Conservation (phyloP, 176 grass and related monocot species). For the Lolium perenne region DNA sequence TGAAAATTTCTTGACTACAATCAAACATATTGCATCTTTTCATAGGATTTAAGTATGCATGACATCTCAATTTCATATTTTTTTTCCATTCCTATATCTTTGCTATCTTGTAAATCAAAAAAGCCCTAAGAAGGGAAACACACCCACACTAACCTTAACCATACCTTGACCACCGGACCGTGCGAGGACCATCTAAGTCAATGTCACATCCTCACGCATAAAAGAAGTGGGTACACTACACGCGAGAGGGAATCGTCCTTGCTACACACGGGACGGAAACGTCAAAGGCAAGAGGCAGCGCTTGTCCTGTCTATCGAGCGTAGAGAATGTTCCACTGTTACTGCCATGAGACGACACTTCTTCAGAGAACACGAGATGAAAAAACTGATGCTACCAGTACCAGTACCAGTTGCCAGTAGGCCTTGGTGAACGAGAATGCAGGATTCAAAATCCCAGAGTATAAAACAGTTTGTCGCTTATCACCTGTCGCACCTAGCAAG, state of each 20-base stretch:
- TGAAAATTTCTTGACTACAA: too few species aligned
- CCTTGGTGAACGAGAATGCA: neutral
- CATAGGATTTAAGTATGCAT: too few species aligned
- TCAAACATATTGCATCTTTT: too few species aligned
- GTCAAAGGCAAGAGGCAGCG: conserved; percentile 3
- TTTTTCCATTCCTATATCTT: too few species aligned
- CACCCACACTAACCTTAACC: neutral
- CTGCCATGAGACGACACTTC: neutral
- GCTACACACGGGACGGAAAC: conserved; percentile 7
- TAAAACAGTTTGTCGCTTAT: neutral
- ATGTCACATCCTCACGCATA: neutral
- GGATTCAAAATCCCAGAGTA: conserved; percentile 13
- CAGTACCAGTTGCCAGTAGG: accelerated
- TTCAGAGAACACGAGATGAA: neutral
- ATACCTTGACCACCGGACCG: neutral
- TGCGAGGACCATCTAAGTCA: neutral
- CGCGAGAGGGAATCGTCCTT: neutral
- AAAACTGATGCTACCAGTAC: neutral
- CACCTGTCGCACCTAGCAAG: neutral
- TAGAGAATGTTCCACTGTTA: conserved; percentile 30
- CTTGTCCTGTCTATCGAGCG: neutral
- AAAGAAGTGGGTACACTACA: neutral
- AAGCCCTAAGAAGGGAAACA: too few species aligned
- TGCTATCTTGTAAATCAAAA: too few species aligned
- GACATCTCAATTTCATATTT: too few species aligned